These are phyloP conservation scores for Petrea volubilis DNA, from an alignment of 257 asterid species.

Conservation along the genomic window DNA sequence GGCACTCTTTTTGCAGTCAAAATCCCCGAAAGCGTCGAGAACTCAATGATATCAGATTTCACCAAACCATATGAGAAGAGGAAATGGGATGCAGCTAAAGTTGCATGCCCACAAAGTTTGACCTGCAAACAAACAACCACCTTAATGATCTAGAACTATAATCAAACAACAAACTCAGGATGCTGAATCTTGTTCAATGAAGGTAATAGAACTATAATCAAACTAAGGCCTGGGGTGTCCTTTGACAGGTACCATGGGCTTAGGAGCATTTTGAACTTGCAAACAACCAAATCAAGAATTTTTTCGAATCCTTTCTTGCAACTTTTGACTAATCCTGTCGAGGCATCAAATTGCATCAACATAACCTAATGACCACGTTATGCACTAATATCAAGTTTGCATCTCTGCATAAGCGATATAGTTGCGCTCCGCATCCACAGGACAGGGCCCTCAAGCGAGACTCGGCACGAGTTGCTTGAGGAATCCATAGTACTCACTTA, in stretches of 20 bases:
- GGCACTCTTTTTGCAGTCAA: slow-evolving; percentile 62
- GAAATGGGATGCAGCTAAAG: slow-evolving; percentile 79
- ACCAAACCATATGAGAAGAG: slow-evolving; percentile 55
- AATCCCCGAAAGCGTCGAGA: slow-evolving; percentile 67
- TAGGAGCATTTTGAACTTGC: too few relatives aligned
- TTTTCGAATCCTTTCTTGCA: background rate
- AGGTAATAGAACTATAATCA: background rate
- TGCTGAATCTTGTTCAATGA: background rate
- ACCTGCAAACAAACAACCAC: slow-evolving; percentile 45
- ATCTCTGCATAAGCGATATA: too few relatives aligned
- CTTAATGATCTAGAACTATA: too few relatives aligned
- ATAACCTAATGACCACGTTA: too few relatives aligned
- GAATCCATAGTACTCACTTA: too few relatives aligned
- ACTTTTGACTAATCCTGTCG: too few relatives aligned
- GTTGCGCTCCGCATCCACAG: too few relatives aligned
- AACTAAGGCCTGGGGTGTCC: background rate
- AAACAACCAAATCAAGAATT: background rate
- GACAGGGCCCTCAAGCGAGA: too few relatives aligned
- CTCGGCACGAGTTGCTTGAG: too few relatives aligned
- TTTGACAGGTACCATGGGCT: background rate
- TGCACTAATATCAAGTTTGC: too few relatives aligned
- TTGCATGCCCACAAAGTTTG: slow-evolving; percentile 86
- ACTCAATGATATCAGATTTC: slow-evolving; percentile 62
- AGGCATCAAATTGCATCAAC: too few relatives aligned
- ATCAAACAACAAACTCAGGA: too few relatives aligned